These are phyloP conservation scores for Erodium moschatum DNA, from an alignment of 441 rosid genomes.

Conservation along the genomic window DNA sequence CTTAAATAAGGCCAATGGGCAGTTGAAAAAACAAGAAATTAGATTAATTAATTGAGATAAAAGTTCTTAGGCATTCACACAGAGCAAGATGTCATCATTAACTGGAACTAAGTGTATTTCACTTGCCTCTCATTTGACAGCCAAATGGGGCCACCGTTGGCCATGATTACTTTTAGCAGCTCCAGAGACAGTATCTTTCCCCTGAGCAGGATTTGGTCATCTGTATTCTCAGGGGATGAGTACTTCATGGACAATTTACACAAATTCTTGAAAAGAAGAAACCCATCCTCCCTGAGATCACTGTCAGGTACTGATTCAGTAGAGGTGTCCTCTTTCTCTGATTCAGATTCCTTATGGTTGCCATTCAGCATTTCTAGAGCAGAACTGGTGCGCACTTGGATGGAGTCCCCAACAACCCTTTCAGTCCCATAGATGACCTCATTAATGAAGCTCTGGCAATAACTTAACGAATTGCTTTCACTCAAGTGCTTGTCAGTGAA, in stretches of 20 bases:
- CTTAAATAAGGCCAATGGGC: neutral
- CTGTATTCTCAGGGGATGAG: constrained; percentile 74
- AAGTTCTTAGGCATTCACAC: neutral
- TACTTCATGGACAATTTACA: constrained; percentile 89
- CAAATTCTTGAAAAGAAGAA: constrained; percentile 66
- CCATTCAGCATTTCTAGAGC: constrained; percentile 32
- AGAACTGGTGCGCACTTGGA: constrained; percentile 21
- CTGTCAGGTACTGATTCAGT: constrained; percentile 27
- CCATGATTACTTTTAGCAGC: constrained; percentile 70
- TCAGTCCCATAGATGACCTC: constrained; percentile 57
- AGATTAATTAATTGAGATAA: neutral
- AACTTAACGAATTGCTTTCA: constrained; percentile 71
- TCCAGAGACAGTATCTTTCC: constrained; percentile 84
- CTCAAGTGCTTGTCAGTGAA: constrained; percentile 72
- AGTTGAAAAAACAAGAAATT: neutral
- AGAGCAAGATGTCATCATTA: neutral
- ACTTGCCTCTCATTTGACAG: constrained; percentile 71
- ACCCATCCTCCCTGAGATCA: constrained; percentile 80
- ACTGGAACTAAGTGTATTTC: neutral
- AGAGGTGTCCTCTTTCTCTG: constrained; percentile 23
- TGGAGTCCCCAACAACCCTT: constrained; percentile 36
- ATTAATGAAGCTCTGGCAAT: constrained; percentile 60
- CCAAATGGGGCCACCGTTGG: constrained; percentile 79
- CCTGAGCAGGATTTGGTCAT: constrained; percentile 82
- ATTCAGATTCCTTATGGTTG: constrained; percentile 21